Evolutionary conservation across 108 stramenopile genomes (phyloP), one percentile per base, ranked within the genome.

Genomic region (Aurantiochytrium sp.): DNA sequence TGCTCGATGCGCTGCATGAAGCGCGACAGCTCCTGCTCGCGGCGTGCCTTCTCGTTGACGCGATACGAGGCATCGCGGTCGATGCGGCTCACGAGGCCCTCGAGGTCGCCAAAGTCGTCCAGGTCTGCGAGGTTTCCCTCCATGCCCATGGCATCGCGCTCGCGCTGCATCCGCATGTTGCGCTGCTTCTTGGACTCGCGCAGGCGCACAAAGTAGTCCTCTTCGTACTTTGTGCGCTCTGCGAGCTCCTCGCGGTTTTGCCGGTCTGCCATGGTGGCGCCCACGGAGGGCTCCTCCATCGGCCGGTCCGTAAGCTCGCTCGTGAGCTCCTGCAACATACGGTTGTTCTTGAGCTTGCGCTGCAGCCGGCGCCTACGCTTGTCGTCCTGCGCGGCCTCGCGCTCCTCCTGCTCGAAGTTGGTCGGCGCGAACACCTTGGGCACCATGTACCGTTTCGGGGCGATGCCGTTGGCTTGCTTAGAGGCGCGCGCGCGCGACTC

Each of bases 261-360:
- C 45, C 37, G 37, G 27, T 87, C 65, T 10, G 37, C 87, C 59
- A 68, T 19, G 22, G 59, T 50, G 24, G 37, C 65, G 27, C 65
- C 37, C 10, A 41, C 27, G 34, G 27, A 30, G 15, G 37, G 87
- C 68, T 68, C 68, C 27, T 65, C 87, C 37, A 87, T 68, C 87
- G 87, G 87, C 17, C 32, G 65, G 68, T 87, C 87, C 19, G 65
- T 68, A 12, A 68, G 65, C 34, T 87, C 65, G 65, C 65, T 68
- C 27, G 87, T 87, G 34, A 87, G 87, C 37, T 65, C 65, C 87
- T 87, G 87, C 15, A 87, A 68, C 59, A 87, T 12, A 48, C 42
- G 39, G 73, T 81, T 81, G 42, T 81, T 81, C 45, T 81, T 41
- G 34, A 34, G 24, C 68, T 65, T 68, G 37, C 68, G 68, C 30